These are phyloP conservation scores for Dichomitus squalens DNA, from an alignment of 1,284 basidiomycete species.

Conservation along the genomic window DNA sequence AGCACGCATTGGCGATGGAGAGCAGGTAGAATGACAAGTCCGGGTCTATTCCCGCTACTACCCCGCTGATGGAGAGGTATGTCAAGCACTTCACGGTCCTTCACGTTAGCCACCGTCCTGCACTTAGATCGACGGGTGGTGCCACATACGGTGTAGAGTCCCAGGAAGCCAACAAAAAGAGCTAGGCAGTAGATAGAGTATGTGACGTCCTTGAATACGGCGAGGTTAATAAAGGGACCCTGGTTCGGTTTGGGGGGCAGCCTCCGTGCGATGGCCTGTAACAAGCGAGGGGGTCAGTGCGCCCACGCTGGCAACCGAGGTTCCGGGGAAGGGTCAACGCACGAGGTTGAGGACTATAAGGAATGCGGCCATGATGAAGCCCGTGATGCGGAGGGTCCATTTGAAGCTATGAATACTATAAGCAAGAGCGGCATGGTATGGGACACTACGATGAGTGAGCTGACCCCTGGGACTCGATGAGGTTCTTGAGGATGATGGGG, in stretches of 20 bases:
- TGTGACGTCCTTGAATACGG: conserved; percentile 47
- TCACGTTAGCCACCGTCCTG: not conserved
- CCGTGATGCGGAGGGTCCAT: conserved; percentile 64
- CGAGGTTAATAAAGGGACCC: conserved; percentile 52
- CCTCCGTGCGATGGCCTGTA: conserved; percentile 47
- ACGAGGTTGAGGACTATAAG: conserved; percentile 48
- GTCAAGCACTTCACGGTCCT: conserved; percentile 42
- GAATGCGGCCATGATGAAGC: conserved; percentile 49
- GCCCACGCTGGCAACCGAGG: not conserved
- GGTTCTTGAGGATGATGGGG: conserved; percentile 43
- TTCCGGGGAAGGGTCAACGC: conserved; percentile 21
- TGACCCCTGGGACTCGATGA: conserved; percentile 40
- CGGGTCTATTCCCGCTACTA: conserved; percentile 37
- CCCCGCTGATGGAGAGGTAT: conserved; percentile 47
- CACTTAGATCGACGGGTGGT: not conserved
- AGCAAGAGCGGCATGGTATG: not conserved
- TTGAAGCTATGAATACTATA: conserved; percentile 43
- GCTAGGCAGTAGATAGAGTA: conserved; percentile 47
- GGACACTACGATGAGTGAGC: not conserved
- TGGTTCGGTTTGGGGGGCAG: conserved; percentile 49
- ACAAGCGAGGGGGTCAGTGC: not conserved
- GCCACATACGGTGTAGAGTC: conserved; percentile 52
- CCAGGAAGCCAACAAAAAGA: conserved; percentile 52
- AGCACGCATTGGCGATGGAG: conserved; percentile 47
- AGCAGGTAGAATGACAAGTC: conserved; percentile 47